A percentile compares a stretch with the other conserved stretches of the same genome.
phyloP scores from a whole-genome alignment of 179 eudicot species.

The Patellifolia procumbens region DNA sequence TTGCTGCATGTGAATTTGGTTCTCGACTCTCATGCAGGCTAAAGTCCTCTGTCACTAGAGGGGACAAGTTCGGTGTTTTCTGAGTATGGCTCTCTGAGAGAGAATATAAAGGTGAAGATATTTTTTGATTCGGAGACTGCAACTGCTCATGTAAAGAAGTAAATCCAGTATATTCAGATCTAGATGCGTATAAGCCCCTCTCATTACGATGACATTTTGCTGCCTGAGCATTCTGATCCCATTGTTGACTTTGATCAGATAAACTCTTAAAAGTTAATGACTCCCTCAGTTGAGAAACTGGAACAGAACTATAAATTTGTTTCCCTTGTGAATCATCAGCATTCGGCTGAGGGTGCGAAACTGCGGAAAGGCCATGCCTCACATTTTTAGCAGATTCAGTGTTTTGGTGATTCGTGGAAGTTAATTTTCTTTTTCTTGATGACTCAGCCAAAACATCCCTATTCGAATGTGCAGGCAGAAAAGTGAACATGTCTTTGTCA shows the following conservation, averaged over 20 bases:
- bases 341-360: conserved; percentile 31
- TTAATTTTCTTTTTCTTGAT: conserved; percentile 45
- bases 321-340: conserved; percentile 24
- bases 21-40: conserved; percentile 18
- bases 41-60: conserved; percentile 19
- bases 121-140: conserved; percentile 31
- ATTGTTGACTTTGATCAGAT: conserved; percentile 27
- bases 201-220: conserved; percentile 28
- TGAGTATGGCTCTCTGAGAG: conserved; percentile 22
- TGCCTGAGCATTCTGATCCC: conserved; percentile 31
- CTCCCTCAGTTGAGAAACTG: conserved; percentile 26
- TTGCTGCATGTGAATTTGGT: conserved; percentile 15
- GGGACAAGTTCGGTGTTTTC: conserved; percentile 23
- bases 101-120: conserved; percentile 20
- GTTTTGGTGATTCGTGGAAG: conserved; percentile 31
- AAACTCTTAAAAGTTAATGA: conserved; percentile 24
- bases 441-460: conserved; percentile 36
- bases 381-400: conserved; percentile 20
- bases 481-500: conserved; percentile 42
- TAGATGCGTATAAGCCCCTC: conserved; percentile 28
- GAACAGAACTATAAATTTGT: conserved; percentile 26
- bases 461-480: conserved; percentile 37
- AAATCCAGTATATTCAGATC: conserved; percentile 20
- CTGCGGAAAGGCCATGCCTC: conserved; percentile 24
- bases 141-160: conserved; percentile 32